Evolutionary conservation across 805 yeast genomes (phyloP), one percentile per base, ranked within the genome.

Genomic region (Candida sonorensis): DNA sequence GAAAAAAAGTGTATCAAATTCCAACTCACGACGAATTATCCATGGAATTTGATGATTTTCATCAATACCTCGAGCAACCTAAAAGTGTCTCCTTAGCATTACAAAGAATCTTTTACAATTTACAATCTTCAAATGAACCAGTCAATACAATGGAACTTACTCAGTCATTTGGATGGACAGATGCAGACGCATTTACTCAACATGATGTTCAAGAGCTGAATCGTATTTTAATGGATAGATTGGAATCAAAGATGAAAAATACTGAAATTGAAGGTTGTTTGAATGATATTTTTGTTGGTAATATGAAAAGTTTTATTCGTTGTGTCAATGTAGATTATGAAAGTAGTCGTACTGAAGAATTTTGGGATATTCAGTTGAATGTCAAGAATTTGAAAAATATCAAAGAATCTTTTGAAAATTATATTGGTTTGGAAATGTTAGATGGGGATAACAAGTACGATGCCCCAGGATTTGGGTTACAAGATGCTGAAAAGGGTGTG

Each of bases 181-280:
- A 84, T 8, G 79, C 81, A 5, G 98, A 92, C 45, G 95, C 97
- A 0, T 92, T 92, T 57, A 84, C 94, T 2, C 99, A 92, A 59
- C 97, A 92, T 59, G 99, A 92, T 55, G 97, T 92, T 11, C 99
- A 92, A 55, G 99, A 92, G 57, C 67, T 92, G 53, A 87, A 88
- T 54, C 77, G 99, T 46, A 87, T 92, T 23, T 67, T 92, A 51
- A 90, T 92, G 97, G 99, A 92, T 57, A 76, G 81, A 43, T 67
- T 92, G 27, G 99, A 92, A 55, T 67, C 77, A 3, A 82, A 84
- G 32, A 87, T 92, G 97, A 86, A 86, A 49, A 88, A 87, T 5
- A 81, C 97, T 0, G 61, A 67, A 1, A 88, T 85, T 19, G 88
- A 81, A 44, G 81, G 81, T 7, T 70, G 76, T 28, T 58, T 92